Base-by-base conservation (phyloP, 441 rosid species). In the Populus hybrid region DNA sequence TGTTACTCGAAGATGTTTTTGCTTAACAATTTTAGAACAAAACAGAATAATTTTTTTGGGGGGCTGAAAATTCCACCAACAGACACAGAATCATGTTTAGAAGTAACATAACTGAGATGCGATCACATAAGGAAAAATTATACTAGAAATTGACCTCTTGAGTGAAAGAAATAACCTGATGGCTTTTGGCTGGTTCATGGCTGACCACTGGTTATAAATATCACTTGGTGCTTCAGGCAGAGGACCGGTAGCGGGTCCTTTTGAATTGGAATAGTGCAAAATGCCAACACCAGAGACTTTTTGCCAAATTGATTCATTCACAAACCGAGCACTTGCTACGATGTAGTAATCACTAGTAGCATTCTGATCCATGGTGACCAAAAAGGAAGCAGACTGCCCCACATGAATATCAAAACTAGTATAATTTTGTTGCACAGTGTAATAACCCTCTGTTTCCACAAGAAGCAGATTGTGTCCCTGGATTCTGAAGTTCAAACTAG, bases 311-410 rank as follows among this genome's bases (percentile, higher is more conserved):
- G 99, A 79, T 82, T 91, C 99, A 73, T 95, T 93, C 65, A 95
- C 98, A 86, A 86, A 93, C 82, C 98, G 86, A 46, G 99, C 97
- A 84, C 97, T 93, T 38, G 99, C 99, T 79, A 90, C 97, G 75
- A 95, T 88, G 87, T 93, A 95, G 85, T 92, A 93, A 82, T 95
- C 98, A 68, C 84, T 81, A 50, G 87, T 85, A 68, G 97, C 96
- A 72, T 95, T 85, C 82, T 95, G 98, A 87, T 93, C 94, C 95
- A 89, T 95, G 66, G 97, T 91, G 36, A 93, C 92, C 81, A 95
- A 82, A 83, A 95, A 95, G 5, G 97, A 92, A 82, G 85, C 90
- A 5, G 99, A 92, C 82, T 95, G 99, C 23, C 98, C 99, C 61
- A 93, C 96, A 79, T 93, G 98, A 77, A 95, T 79, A 74, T 95